These are phyloP conservation scores for Epicoccum nigrum DNA, from an alignment of 2,329 filamentous ascomycete genomes.

Conservation along the genomic window DNA sequence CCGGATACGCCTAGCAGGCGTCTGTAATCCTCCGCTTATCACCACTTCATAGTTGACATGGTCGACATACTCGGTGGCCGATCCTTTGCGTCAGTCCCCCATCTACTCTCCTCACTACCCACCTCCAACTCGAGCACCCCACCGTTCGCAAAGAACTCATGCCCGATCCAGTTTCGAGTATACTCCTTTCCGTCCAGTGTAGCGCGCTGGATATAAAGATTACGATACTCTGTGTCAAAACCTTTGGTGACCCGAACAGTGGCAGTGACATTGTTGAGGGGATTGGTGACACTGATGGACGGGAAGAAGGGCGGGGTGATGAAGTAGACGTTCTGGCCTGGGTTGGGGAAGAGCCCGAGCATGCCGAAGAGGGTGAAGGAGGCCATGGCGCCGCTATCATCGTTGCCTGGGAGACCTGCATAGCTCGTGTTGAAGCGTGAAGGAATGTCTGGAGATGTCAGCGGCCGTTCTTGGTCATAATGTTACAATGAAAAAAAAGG, in stretches of 20 bases:
- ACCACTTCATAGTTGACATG: no score
- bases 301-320: constrained; percentile 56
- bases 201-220: no score
- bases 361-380: constrained; percentile 53
- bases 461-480: no score
- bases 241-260: neutral
- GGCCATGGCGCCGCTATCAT: constrained; percentile 56
- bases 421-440: no score
- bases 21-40: no score
- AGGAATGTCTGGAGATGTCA: no score
- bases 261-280: constrained; percentile 50
- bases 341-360: constrained; percentile 55
- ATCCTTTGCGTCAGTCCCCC: constrained; percentile 52
- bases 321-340: constrained; percentile 56
- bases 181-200: no score
- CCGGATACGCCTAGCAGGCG: no score
- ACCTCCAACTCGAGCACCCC: constrained; percentile 52
- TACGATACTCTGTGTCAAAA: no score
- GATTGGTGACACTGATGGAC: constrained; percentile 47
- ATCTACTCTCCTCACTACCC: constrained; percentile 50
- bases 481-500: no score
- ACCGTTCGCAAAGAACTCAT: constrained; percentile 54
- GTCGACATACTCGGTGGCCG: constrained; percentile 34
- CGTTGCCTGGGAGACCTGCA: constrained; percentile 54
- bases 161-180: constrained; percentile 53